Evolutionary conservation across 1,284 basidiomycete species (phyloP).

Genomic region (Cutaneotrichosporon cutaneum): DNA sequence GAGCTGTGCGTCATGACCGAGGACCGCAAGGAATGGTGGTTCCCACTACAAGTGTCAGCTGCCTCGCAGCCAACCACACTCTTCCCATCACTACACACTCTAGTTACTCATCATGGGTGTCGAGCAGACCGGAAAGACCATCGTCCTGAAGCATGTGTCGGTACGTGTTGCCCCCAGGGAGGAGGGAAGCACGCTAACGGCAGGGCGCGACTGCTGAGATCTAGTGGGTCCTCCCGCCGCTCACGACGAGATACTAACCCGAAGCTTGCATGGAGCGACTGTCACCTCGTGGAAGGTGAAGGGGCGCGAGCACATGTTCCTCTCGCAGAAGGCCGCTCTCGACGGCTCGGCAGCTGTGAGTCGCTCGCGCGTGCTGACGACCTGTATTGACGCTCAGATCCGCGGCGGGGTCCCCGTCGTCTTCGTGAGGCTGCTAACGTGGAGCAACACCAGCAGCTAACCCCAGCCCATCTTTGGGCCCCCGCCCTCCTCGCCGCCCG

Average conservation of each 20-base stretch:
- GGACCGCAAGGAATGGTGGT: neutral
- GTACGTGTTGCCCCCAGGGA: slow-evolving; percentile 28
- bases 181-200: neutral
- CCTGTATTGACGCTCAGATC: slow-evolving; percentile 48
- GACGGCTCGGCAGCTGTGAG: slow-evolving; percentile 66
- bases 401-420: slow-evolving; percentile 81
- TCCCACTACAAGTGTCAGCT: slow-evolving; percentile 1
- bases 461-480: slow-evolving; percentile 72
- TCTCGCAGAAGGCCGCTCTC: slow-evolving; percentile 73
- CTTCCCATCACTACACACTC: slow-evolving; percentile 5
- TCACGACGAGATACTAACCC: neutral
- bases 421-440: slow-evolving; percentile 53
- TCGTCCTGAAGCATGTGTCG: slow-evolving; percentile 42
- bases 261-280: slow-evolving; percentile 71
- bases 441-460: too few species aligned
- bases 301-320: slow-evolving; percentile 68
- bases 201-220: slow-evolving; percentile 72
- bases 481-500: slow-evolving; percentile 56
- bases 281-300: slow-evolving; percentile 55
- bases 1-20: neutral
- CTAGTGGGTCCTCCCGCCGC: slow-evolving; percentile 37
- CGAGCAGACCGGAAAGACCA: slow-evolving; percentile 41
- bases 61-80: neutral
- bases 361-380: neutral
- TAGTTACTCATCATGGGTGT: slow-evolving; percentile 41